Base-by-base conservation (phyloP, 1,139 yeast genomes). In the Yamadazyma aaseri region DNA sequence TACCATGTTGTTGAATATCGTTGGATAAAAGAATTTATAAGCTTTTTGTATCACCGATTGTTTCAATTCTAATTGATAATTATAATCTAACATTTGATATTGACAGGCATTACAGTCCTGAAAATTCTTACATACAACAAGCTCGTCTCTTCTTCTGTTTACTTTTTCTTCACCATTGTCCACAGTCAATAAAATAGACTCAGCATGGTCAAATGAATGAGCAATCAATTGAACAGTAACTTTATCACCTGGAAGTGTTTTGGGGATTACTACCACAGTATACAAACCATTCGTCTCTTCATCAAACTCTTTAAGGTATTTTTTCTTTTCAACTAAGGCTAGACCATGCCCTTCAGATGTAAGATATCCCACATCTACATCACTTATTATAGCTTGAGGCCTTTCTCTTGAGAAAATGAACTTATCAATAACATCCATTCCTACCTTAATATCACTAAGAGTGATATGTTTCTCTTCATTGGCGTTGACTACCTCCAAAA, bases 121-220 rank as follows among this genome's bases (percentile, higher is more conserved):
- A 60, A 90, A 92, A 52, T 89, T 85, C 34, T 73, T 67, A 64
- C 97, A 94, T 2, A 58, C 44, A 3, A 67, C 44, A 22, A 65
- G 47, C 2, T 42, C 31, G 29, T 67, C 55, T 18, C 59, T 53
- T 29, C 74, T 49, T 5, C 28, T 39, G 3, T 49, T 42, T 4
- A 10, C 22, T 20, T 40, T 39, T 2, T 40, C 24, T 2, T 32
- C 29, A 3, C 49, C 25, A 14, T 48, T 49, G 4, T 44, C 30
- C 0, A 64, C 50, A 13, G 47, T 41, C 2, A 53, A 28, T 12
- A 61, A 44, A n/a, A 41, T 48, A 1, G 55, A 63, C 22, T 69
- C 75, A 0, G 65, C 64, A 32, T 57, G 54, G 31, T 39, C 48
- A 3, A 41, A 45, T 28, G 58, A 57, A 36, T 69, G 74, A 38